phyloP scores from a whole-genome alignment of 768 basidiomycete species.

The Suillus subalutaceus region DNA sequence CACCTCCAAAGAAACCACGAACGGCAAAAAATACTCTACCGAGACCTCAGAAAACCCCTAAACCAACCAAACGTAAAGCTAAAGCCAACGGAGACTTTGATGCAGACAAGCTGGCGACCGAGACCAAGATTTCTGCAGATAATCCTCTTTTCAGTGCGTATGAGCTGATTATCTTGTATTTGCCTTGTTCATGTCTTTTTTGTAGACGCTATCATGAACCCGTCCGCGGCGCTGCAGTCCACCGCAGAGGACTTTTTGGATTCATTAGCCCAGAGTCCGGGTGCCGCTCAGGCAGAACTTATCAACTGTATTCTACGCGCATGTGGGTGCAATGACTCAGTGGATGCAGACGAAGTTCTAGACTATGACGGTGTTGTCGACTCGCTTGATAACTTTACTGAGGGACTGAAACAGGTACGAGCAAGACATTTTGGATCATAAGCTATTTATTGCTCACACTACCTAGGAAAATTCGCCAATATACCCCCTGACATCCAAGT shows the following conservation, averaged over 20 bases:
- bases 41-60: conserved; percentile 38
- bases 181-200: conserved; percentile 12
- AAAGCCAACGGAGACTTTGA: conserved; percentile 57
- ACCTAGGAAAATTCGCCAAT: conserved; percentile 74
- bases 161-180: not conserved
- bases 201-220: conserved; percentile 86
- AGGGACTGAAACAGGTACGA: conserved; percentile 78
- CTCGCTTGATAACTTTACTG: conserved; percentile 85
- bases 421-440: not conserved
- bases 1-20: conserved; percentile 51
- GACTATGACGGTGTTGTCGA: conserved; percentile 87
- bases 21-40: conserved; percentile 39
- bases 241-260: conserved; percentile 93
- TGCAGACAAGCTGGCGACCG: conserved; percentile 65
- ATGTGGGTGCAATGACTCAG: conserved; percentile 88
- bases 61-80: conserved; percentile 34
- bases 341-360: conserved; percentile 81
- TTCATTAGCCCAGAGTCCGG: conserved; percentile 67
- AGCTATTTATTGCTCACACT: conserved; percentile 9
- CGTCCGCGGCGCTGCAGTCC: conserved; percentile 82
- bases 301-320: conserved; percentile 90
- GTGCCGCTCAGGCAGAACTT: conserved; percentile 78
- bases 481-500: conserved; percentile 90
- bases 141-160: conserved; percentile 89
- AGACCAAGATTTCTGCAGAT: conserved; percentile 80